phyloP scores from a whole-genome alignment of 352 stramenopile genomes.

The Phytophthora fragariae region DNA sequence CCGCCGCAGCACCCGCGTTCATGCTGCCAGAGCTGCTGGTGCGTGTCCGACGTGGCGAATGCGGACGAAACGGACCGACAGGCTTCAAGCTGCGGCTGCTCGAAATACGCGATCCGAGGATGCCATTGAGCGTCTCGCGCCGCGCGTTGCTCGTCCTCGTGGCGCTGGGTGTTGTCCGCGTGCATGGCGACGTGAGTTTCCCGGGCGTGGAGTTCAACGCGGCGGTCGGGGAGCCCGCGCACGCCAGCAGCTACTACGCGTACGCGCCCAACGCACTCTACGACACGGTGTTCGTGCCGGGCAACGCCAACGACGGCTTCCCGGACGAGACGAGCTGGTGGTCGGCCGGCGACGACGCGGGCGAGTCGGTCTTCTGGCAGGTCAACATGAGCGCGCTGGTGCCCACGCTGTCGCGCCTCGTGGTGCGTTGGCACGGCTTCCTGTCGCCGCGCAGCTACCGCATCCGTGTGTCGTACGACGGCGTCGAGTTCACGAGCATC shows the following conservation, averaged over 20 bases:
- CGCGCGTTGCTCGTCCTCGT: constrained; percentile 11
- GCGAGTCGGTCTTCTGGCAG: constrained; percentile 72
- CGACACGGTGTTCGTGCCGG: constrained; percentile 65
- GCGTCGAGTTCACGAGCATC: constrained; percentile 70
- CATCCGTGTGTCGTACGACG: constrained; percentile 68
- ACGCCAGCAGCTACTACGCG: constrained; percentile 82
- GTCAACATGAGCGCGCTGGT: constrained; percentile 68
- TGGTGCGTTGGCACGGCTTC: constrained; percentile 84
- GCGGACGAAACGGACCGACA: constrained; percentile 25
- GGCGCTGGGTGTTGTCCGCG: constrained; percentile 12
- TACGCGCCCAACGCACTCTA: constrained; percentile 69
- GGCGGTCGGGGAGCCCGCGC: constrained; percentile 53
- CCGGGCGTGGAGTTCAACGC: constrained; percentile 76
- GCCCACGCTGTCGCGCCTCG: constrained; percentile 57
- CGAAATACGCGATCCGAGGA: constrained; percentile 12
- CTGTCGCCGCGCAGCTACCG: constrained; percentile 62
- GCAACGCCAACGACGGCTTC: constrained; percentile 81
- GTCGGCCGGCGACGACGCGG: constrained; percentile 60
- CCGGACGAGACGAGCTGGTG: constrained; percentile 80
- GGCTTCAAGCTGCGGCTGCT: neutral
- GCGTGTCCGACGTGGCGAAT: constrained; percentile 11
- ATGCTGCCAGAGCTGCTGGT: constrained; percentile 5
- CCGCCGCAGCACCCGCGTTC: constrained; percentile 23
- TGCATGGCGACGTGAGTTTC: constrained; percentile 52
- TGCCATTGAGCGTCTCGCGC: constrained; percentile 2